A percentile compares a stretch with the other conserved stretches of the same genome.
Evolutionary conservation across 495 filamentous ascomycete species (phyloP).

Genomic region (Lindgomyces ingoldianus): DNA sequence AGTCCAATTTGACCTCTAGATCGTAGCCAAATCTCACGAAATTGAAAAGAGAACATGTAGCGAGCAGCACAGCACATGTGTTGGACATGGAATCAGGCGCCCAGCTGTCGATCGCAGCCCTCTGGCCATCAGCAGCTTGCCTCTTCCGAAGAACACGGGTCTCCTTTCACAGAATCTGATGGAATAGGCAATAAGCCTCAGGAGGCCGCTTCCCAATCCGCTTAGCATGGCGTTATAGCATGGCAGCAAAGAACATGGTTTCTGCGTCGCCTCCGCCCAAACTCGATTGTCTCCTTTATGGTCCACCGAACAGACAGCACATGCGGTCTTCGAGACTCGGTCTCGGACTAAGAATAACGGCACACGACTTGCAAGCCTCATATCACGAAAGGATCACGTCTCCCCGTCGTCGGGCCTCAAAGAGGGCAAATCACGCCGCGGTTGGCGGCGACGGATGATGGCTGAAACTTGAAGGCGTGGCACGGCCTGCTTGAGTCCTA

Average conservation of each 20-base stretch:
- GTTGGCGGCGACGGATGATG: slow-evolving; percentile 10
- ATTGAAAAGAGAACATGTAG: too few relatives aligned
- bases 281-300: neutral
- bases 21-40: too few relatives aligned
- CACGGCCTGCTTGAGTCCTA: neutral
- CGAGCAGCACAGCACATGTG: too few relatives aligned
- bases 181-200: neutral
- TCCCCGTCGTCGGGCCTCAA: slow-evolving; percentile 23
- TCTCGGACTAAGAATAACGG: slow-evolving; percentile 18
- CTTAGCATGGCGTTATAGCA: slow-evolving; percentile 1
- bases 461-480: slow-evolving; percentile 24
- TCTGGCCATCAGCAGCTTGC: too few relatives aligned
- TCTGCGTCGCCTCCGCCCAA: neutral
- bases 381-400: slow-evolving; percentile 25
- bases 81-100: too few relatives aligned
- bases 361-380: slow-evolving; percentile 6
- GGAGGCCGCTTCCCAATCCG: neutral
- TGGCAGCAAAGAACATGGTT: neutral
- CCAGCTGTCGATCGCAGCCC: too few relatives aligned
- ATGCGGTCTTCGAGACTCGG: too few relatives aligned
- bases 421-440: slow-evolving; percentile 2
- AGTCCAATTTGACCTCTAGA: neutral
- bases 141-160: neutral
- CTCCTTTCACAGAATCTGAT: neutral
- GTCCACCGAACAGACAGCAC: too few relatives aligned